Conservation (phyloP, 2,329 filamentous ascomycete species). For the Zymoseptoria brevis region DNA sequence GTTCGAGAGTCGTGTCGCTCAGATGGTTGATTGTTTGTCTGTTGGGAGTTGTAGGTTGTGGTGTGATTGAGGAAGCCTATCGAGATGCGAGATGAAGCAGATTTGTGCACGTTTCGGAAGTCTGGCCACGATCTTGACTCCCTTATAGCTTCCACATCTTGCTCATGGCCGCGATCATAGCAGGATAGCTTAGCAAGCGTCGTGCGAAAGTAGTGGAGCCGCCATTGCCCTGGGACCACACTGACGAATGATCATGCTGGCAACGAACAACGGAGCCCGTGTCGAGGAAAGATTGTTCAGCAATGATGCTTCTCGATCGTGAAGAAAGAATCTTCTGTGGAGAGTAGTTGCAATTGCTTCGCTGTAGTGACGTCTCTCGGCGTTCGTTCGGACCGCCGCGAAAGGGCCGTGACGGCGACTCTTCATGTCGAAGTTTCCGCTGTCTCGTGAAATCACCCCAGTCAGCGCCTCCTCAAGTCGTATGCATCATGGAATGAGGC, state of each 20-base stretch:
- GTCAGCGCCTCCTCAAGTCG: not conserved
- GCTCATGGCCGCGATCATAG: not conserved
- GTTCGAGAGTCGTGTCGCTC: not conserved
- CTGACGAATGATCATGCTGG: not conserved
- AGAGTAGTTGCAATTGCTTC: not conserved
- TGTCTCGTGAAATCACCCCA: not conserved
- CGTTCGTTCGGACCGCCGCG: not conserved
- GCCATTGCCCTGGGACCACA: not conserved
- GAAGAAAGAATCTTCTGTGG: not conserved
- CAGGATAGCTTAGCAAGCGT: not conserved
- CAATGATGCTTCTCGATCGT: not conserved
- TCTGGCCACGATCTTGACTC: not conserved
- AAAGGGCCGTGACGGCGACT: not conserved
- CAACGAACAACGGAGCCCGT: not conserved
- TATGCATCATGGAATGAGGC: not conserved
- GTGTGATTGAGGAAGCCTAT: not conserved
- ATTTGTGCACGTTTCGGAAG: not conserved
- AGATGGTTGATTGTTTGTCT: not conserved
- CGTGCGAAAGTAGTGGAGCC: not conserved
- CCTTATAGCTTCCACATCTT: not conserved
- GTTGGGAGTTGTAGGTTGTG: not conserved
- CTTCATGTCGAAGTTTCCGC: not conserved
- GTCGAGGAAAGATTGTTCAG: not conserved
- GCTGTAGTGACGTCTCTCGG: not conserved
- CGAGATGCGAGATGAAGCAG: not conserved